Evolutionary conservation across 257 asterid species (phyloP).

Genomic region (Solanum ahanhuiri): DNA sequence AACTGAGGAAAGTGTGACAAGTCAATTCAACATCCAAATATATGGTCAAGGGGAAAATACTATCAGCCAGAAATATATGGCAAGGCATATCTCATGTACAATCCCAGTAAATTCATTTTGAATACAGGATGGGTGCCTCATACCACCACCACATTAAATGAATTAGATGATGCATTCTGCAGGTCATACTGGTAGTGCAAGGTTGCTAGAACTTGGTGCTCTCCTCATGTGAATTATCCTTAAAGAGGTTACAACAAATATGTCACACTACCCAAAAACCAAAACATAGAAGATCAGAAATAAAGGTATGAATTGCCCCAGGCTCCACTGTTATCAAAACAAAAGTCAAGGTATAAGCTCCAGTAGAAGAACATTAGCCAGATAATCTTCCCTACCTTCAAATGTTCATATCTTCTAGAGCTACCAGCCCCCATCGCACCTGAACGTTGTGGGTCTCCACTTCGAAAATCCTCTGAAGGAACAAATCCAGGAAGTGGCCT

Average conservation of each 20-base stretch:
- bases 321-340: background rate
- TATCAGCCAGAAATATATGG: background rate
- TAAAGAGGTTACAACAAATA: background rate
- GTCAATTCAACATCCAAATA: background rate
- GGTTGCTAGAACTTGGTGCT: background rate
- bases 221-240: background rate
- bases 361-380: background rate
- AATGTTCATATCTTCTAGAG: constrained; percentile 42
- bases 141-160: background rate
- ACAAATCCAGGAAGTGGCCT: constrained; percentile 41
- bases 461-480: constrained; percentile 26
- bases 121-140: background rate
- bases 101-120: background rate
- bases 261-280: background rate
- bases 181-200: background rate
- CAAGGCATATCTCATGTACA: background rate
- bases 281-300: background rate
- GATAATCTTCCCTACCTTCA: constrained; percentile 25
- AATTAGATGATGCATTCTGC: background rate
- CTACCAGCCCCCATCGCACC: constrained; percentile 32
- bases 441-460: constrained; percentile 23
- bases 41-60: background rate
- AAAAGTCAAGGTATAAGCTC: background rate
- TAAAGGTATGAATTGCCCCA: background rate
- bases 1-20: background rate